These are phyloP conservation scores for Cubamyces lactineus DNA, from an alignment of 768 basidiomycete genomes.

Conservation along the genomic window DNA sequence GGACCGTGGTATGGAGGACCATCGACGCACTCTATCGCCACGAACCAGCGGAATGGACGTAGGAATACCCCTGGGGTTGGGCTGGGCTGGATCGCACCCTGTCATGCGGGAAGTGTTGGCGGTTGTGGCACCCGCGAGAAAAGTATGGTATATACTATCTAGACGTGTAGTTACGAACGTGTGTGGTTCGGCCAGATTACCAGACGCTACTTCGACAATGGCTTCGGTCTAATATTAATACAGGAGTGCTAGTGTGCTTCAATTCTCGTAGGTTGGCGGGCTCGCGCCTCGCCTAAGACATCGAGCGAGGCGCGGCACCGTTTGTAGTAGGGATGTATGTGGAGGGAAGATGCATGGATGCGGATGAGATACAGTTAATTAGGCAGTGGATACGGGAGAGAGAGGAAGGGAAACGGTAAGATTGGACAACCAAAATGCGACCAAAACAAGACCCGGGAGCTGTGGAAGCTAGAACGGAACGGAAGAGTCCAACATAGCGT, in stretches of 20 bases:
- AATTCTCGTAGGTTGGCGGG: constrained; percentile 12
- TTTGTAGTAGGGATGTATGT: constrained; percentile 2
- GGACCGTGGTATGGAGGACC: neutral
- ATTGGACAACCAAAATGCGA: constrained; percentile 3
- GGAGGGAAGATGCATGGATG: constrained; percentile 4
- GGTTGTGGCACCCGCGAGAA: neutral
- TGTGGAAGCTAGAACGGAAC: neutral
- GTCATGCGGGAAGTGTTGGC: neutral
- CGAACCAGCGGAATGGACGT: neutral
- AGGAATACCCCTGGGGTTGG: neutral
- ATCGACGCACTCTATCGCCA: neutral
- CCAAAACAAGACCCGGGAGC: neutral
- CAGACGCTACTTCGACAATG: constrained; percentile 8
- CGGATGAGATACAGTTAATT: constrained; percentile 6
- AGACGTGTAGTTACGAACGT: constrained; percentile 1
- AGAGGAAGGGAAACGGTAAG: neutral
- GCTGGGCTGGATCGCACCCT: neutral
- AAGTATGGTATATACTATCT: neutral
- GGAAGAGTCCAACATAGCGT: constrained; percentile 1
- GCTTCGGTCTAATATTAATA: constrained; percentile 10
- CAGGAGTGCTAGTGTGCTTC: constrained; percentile 10
- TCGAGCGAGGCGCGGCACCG: neutral
- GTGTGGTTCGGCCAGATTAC: neutral
- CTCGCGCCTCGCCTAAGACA: constrained; percentile 5
- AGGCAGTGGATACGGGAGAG: neutral